Base-by-base conservation (phyloP, 805 yeast species). In the Ogataea dorogensis region DNA sequence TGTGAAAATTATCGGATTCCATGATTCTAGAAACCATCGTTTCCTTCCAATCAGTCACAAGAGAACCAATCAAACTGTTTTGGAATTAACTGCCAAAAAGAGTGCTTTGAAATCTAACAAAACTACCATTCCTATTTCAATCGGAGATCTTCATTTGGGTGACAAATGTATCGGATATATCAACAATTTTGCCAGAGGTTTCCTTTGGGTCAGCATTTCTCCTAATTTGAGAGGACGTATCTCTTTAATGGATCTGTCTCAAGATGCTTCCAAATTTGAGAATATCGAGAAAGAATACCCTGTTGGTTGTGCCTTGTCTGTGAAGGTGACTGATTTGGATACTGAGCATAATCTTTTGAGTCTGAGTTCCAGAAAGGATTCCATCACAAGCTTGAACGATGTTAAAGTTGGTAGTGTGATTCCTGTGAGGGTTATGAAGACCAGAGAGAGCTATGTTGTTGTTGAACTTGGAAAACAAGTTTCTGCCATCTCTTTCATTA, bases 1-100 rank as follows among this genome's bases (percentile, higher is more conserved):
- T 18, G 91, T 78, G 18, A 77, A 73, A 51, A 73, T 89, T 13
- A 71, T 87, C 48, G 97, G 96, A 2, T 78, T 61, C 58, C 88
- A 79, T 56, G 91, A 86, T 58, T 68, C 79, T 6, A 74, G 79
- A 41, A 79, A 71, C 40, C 86, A 81, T 51, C 72, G 70, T 38
- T 85, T 79, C 61, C 59, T 80, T 41, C 83, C 93, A 17, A 65
- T 80, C 14, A 70, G 85, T 14, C 81, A 77, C 49, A 73, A 70
- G 35, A 66, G 71, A 27, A 70, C 77, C 17, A 74, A 75, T 42
- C 71, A 75, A 31, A 59, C 71, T 8, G 70, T 84, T 10, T 58
- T 83, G 35, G 96, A 86, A 61, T 67, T 88, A 42, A 71, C 83
- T 14, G 66, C 76, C 17, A 72, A 72, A 40, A 66, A 71, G 32